phyloP scores from a whole-genome alignment of 257 asterid species.

The Datura wrightii region DNA sequence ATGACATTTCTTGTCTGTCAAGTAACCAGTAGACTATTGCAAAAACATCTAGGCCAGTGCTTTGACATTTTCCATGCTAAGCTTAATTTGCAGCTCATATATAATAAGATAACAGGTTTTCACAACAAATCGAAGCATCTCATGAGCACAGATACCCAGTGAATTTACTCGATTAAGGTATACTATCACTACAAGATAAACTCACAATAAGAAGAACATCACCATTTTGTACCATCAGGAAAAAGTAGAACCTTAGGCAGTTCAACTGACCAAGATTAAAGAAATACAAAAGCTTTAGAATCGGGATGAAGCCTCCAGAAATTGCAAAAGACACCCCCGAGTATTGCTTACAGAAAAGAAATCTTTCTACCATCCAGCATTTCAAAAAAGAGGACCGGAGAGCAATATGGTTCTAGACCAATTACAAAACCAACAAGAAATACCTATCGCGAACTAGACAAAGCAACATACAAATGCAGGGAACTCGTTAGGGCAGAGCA shows the following conservation, averaged over 20 bases:
- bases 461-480: neutral
- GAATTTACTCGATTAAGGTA: neutral
- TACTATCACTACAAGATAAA: conserved; percentile 2
- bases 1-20: conserved; percentile 21
- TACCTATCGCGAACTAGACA: neutral
- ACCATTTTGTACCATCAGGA: neutral
- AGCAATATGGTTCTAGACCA: neutral
- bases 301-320: neutral
- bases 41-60: conserved; percentile 10
- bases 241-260: neutral
- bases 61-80: neutral
- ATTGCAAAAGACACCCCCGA: neutral
- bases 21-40: conserved; percentile 10
- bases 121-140: neutral
- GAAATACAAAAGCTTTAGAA: neutral
- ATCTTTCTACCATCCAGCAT: neutral
- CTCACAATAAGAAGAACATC: neutral
- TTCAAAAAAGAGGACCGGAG: neutral
- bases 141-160: neutral
- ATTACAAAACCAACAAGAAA: neutral
- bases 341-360: neutral
- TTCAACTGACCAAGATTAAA: neutral
- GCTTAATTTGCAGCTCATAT: neutral
- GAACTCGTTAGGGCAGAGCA: conserved; percentile 10
- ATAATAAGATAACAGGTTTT: neutral